Evolutionary conservation across 192 early-diverging fungal genomes (phyloP).

Genomic region (Endogone sp.): DNA sequence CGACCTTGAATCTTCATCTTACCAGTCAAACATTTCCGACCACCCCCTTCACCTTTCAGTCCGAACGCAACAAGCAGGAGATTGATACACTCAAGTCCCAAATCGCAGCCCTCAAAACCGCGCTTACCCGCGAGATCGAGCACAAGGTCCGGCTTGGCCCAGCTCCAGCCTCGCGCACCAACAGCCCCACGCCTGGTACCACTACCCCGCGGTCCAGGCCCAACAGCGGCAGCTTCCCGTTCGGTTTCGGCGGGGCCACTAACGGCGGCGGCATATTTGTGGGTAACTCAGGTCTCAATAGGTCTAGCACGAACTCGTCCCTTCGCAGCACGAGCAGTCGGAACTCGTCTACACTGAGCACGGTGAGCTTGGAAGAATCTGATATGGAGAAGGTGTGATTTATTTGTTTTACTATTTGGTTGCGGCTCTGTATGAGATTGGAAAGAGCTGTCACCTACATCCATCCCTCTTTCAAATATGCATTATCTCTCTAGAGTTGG

Average conservation of each 20-base stretch:
- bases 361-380: not conserved
- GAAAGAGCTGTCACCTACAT: too few relatives aligned
- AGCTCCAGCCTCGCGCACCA: not conserved
- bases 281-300: not conserved
- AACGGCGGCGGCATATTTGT: not conserved
- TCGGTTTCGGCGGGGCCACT: conserved; percentile 9
- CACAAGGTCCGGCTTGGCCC: not conserved
- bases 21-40: too few relatives aligned
- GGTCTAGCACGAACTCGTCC: not conserved
- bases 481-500: not conserved
- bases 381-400: not conserved
- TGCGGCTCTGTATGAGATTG: not conserved
- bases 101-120: not conserved
- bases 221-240: not conserved
- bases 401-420: too few relatives aligned
- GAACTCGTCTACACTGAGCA: not conserved
- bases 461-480: too few relatives aligned
- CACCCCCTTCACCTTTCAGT: not conserved
- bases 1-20: too few relatives aligned
- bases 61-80: not conserved
- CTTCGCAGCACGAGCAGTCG: not conserved
- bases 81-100: not conserved
- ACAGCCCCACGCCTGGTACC: not conserved
- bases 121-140: not conserved
- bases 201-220: conserved; percentile 6